Evolutionary conservation across 768 basidiomycete species (phyloP).

Genomic region (Russula griseocarnosa): DNA sequence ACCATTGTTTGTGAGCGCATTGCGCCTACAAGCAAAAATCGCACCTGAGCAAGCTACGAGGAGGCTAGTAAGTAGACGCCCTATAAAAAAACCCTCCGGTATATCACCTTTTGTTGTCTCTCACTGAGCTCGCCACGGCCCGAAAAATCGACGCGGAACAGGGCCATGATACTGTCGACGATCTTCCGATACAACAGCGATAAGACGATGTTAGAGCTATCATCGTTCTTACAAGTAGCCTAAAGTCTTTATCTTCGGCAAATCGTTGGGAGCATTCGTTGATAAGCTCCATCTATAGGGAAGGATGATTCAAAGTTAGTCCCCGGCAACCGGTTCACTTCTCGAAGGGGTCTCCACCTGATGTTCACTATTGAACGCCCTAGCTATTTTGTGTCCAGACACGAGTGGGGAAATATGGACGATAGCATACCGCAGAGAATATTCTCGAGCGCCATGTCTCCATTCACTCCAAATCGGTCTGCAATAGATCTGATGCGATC

Average conservation of each 20-base stretch:
- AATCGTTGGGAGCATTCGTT: conserved; percentile 85
- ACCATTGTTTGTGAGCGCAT: not conserved
- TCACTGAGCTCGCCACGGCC: conserved; percentile 93
- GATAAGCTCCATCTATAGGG: conserved; percentile 77
- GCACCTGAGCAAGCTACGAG: conserved; percentile 74
- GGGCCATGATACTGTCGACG: conserved; percentile 94
- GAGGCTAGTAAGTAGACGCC: conserved; percentile 20
- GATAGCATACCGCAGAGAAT: conserved; percentile 69
- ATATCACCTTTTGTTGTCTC: conserved; percentile 77
- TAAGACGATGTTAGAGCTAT: not conserved
- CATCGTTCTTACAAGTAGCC: conserved; percentile 50
- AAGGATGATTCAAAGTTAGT: conserved; percentile 9
- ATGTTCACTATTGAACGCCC: conserved; percentile 90
- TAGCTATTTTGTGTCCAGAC: conserved; percentile 46
- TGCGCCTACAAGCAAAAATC: not conserved
- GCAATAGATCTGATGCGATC: conserved; percentile 90
- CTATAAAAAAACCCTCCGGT: not conserved
- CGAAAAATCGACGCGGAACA: conserved; percentile 90
- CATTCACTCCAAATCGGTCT: conserved; percentile 91
- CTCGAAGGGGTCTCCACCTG: conserved; percentile 48
- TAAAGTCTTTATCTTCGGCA: conserved; percentile 83
- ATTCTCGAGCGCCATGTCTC: conserved; percentile 81
- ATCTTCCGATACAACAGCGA: conserved; percentile 49
- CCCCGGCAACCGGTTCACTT: conserved; percentile 11
- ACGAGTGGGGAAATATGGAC: not conserved